Conservation (phyloP, 441 rosid species). For the Sinapis alba region DNA sequence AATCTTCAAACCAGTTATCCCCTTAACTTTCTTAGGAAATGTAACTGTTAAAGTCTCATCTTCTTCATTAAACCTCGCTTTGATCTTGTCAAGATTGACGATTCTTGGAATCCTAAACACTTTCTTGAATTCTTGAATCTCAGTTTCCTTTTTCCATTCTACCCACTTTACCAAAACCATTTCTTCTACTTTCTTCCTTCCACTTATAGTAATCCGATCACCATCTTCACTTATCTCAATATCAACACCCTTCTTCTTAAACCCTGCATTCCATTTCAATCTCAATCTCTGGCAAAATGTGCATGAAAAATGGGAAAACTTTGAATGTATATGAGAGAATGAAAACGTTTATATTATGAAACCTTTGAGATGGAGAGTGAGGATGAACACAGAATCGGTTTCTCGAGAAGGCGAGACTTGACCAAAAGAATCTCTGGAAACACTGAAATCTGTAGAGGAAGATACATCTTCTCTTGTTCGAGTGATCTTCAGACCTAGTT, state of each 20-base stretch:
- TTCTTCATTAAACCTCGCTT: slow-evolving; percentile 62
- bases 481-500: slow-evolving; percentile 79
- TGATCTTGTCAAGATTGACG: slow-evolving; percentile 61
- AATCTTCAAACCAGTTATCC: slow-evolving; percentile 51
- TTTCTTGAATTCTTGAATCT: slow-evolving; percentile 52
- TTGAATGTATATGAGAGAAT: background rate
- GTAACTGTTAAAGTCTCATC: slow-evolving; percentile 53
- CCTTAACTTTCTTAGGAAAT: slow-evolving; percentile 64
- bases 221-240: slow-evolving; percentile 76
- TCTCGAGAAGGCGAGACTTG: slow-evolving; percentile 66
- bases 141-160: slow-evolving; percentile 59
- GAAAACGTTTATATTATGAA: background rate
- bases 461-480: slow-evolving; percentile 58
- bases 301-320: background rate
- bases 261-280: slow-evolving; percentile 48
- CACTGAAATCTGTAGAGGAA: slow-evolving; percentile 50
- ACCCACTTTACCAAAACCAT: slow-evolving; percentile 68
- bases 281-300: background rate
- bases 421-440: slow-evolving; percentile 50
- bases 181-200: slow-evolving; percentile 67
- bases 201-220: slow-evolving; percentile 52
- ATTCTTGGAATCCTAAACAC: slow-evolving; percentile 64
- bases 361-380: slow-evolving; percentile 71
- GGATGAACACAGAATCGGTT: slow-evolving; percentile 59
- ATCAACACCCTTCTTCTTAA: slow-evolving; percentile 51